Percentiles rank a stretch among this genome's conserved stretches.
Conservation (phyloP, 257 asterid species). For the Jacaranda copaia region DNA sequence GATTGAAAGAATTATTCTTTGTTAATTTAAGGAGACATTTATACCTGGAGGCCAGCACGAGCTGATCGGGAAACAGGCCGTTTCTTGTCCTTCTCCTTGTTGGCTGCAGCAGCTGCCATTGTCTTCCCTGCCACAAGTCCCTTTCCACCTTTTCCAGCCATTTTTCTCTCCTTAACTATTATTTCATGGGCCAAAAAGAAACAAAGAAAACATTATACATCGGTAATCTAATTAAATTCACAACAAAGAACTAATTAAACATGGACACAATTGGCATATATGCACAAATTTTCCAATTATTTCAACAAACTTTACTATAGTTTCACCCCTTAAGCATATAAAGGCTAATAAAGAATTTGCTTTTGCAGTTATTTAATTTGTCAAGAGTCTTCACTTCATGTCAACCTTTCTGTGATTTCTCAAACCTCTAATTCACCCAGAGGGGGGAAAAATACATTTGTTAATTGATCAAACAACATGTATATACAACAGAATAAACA, state of each 20-base stretch:
- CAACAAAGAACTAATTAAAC: background rate
- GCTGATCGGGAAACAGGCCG: slow-evolving; percentile 85
- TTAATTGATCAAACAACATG: background rate
- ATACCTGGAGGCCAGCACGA: slow-evolving; percentile 96
- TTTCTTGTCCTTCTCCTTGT: slow-evolving; percentile 89
- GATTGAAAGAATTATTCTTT: background rate
- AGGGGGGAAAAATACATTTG: background rate
- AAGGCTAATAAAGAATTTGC: background rate
- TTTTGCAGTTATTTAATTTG: background rate
- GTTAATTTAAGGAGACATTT: background rate
- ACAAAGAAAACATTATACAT: background rate
- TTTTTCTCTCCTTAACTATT: slow-evolving; percentile 31
- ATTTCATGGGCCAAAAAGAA: background rate
- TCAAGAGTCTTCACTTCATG: background rate
- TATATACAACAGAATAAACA: too few relatives aligned
- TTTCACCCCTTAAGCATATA: background rate
- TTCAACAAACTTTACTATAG: background rate
- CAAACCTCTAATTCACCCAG: background rate
- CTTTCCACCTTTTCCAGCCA: slow-evolving; percentile 99
- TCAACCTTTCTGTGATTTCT: background rate
- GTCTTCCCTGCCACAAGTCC: slow-evolving; percentile 96
- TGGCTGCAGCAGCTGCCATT: slow-evolving; percentile 81
- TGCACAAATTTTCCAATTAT: background rate
- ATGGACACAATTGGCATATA: background rate
- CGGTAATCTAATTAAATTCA: background rate